Conservation (phyloP, 176 grass and related monocot genomes). For the Tillandsia fasciculata region DNA sequence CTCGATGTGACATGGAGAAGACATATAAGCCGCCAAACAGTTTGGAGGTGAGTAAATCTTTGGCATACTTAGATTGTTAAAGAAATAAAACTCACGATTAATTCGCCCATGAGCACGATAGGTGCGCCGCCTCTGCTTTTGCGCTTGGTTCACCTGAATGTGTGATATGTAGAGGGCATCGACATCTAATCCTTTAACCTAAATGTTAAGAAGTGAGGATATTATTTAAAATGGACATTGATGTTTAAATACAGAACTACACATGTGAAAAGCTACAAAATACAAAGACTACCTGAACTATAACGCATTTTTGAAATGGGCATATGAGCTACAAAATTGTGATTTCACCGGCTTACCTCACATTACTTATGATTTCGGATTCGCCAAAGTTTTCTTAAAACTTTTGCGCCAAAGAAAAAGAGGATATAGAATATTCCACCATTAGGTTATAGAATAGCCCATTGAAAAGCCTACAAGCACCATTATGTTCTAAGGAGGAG, state of each 20-base stretch:
- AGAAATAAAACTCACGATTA: slow-evolving; percentile 33
- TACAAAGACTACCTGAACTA: too few relatives aligned
- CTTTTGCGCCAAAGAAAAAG: too few relatives aligned
- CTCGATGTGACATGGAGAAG: slow-evolving; percentile 75
- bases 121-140: slow-evolving; percentile 58
- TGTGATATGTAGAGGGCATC: slow-evolving; percentile 52
- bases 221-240: background rate
- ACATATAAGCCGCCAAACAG: slow-evolving; percentile 60
- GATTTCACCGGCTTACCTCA: too few relatives aligned
- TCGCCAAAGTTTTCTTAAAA: too few relatives aligned
- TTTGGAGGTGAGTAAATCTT: slow-evolving; percentile 5
- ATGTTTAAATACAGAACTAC: slow-evolving; percentile 3
- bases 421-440: too few relatives aligned
- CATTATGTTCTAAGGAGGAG: too few relatives aligned
- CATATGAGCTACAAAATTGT: too few relatives aligned
- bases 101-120: slow-evolving; percentile 64
- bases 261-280: too few relatives aligned
- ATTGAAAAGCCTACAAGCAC: too few relatives aligned
- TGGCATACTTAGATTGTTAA: background rate
- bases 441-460: too few relatives aligned
- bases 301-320: too few relatives aligned
- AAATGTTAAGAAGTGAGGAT: background rate
- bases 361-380: too few relatives aligned
- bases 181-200: slow-evolving; percentile 68
- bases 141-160: slow-evolving; percentile 66